Evolutionary conservation across 257 asterid species (phyloP).

Genomic region (Gynochthodes officinalis): DNA sequence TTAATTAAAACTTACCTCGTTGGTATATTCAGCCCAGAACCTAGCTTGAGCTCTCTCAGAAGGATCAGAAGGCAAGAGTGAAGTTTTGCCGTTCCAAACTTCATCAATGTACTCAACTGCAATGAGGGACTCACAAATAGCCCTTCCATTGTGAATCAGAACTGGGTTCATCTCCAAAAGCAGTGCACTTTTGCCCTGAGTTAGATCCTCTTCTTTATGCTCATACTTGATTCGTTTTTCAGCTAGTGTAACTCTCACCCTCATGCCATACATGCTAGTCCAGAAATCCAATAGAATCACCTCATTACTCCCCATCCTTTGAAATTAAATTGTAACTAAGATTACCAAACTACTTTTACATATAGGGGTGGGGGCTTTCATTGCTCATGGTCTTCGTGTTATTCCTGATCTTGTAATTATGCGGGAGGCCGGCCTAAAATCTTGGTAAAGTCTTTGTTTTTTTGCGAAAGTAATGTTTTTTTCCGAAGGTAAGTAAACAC

Average conservation of each 20-base stretch:
- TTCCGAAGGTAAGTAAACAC: too few relatives aligned
- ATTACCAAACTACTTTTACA: too few relatives aligned
- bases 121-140: conserved; percentile 17
- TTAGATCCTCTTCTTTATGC: conserved; percentile 22
- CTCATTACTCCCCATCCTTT: conserved; percentile 9
- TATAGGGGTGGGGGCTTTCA: too few relatives aligned
- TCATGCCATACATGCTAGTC: conserved; percentile 27
- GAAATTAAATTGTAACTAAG: too few relatives aligned
- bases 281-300: conserved; percentile 18
- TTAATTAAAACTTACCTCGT: conserved; percentile 21
- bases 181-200: background rate
- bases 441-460: too few relatives aligned
- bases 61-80: conserved; percentile 31
- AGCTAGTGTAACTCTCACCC: conserved; percentile 23
- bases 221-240: conserved; percentile 24
- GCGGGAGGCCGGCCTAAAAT: too few relatives aligned
- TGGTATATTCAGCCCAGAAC: conserved; percentile 33
- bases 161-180: conserved; percentile 38
- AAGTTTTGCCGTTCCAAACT: conserved; percentile 23
- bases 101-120: conserved; percentile 29
- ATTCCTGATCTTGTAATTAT: too few relatives aligned
- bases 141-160: conserved; percentile 29
- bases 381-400: too few relatives aligned
- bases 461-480: too few relatives aligned
- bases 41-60: conserved; percentile 27